Percentiles rank a stretch among this genome's conserved stretches.
phyloP scores from a whole-genome alignment of 139 green algal genomes.

The Edaphochlamys debaryana region DNA sequence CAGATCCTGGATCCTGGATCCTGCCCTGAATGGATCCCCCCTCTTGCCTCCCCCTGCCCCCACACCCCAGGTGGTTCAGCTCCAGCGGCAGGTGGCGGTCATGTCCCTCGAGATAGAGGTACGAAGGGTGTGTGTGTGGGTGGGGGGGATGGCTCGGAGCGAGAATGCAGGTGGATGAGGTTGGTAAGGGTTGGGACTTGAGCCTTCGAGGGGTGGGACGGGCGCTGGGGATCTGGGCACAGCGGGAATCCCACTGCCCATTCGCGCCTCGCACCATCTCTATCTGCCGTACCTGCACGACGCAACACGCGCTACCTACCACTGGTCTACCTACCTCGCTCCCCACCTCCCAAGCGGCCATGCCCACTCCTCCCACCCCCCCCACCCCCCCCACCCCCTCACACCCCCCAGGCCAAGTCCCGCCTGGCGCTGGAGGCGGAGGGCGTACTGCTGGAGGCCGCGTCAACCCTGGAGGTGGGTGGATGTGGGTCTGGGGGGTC shows the following conservation, averaged over 20 bases:
- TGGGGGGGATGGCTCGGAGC: background rate
- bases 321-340: no score
- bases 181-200: no score
- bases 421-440: constrained; percentile 33
- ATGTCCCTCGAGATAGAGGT: constrained; percentile 42
- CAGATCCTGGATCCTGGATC: no score
- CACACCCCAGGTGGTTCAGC: constrained; percentile 28
- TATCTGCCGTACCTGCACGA: no score
- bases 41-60: no score
- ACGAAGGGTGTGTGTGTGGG: background rate
- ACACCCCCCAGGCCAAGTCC: background rate
- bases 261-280: no score
- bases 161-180: background rate
- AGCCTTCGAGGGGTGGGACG: no score
- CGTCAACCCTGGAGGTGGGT: background rate
- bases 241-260: no score
- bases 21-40: no score
- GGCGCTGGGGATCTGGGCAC: no score
- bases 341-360: background rate
- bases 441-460: constrained; percentile 6
- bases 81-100: constrained; percentile 43
- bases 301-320: no score
- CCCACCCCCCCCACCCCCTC: background rate
- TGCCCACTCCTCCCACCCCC: background rate
- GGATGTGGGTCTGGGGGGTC: no score